These are phyloP conservation scores for Russula dissimulans DNA, from an alignment of 768 basidiomycete species.

Conservation along the genomic window DNA sequence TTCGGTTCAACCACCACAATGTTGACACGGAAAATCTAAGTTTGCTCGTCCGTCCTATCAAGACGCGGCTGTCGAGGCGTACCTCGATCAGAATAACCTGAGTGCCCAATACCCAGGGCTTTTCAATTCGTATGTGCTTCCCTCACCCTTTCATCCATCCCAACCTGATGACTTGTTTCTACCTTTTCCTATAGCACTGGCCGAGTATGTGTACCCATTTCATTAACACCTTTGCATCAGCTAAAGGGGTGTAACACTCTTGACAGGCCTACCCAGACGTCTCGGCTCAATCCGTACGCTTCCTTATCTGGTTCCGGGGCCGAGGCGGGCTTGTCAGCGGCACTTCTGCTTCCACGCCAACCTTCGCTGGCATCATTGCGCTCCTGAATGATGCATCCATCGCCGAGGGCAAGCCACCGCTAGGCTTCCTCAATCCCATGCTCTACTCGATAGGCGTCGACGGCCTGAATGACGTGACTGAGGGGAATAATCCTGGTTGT, in stretches of 20 bases:
- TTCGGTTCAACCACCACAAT: neutral
- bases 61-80: slow-evolving; percentile 32
- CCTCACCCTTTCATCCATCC: neutral
- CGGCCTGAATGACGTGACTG: slow-evolving; percentile 31
- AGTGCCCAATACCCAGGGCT: slow-evolving; percentile 42
- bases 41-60: slow-evolving; percentile 48
- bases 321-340: slow-evolving; percentile 29
- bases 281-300: slow-evolving; percentile 45
- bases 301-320: slow-evolving; percentile 35
- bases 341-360: slow-evolving; percentile 57
- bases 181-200: slow-evolving; percentile 25
- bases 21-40: slow-evolving; percentile 29
- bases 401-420: slow-evolving; percentile 23
- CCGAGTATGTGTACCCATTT: slow-evolving; percentile 34
- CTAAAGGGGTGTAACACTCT: neutral
- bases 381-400: slow-evolving; percentile 38
- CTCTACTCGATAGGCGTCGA: slow-evolving; percentile 23
- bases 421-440: slow-evolving; percentile 34
- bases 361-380: slow-evolving; percentile 54
- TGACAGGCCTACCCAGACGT: slow-evolving; percentile 55
- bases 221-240: no score
- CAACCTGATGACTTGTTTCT: neutral
- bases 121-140: slow-evolving; percentile 48
- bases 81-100: slow-evolving; percentile 29
- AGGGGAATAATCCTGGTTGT: slow-evolving; percentile 31